Base-by-base conservation (phyloP, 169 alveolate genomes). In the Neospora caninum region DNA sequence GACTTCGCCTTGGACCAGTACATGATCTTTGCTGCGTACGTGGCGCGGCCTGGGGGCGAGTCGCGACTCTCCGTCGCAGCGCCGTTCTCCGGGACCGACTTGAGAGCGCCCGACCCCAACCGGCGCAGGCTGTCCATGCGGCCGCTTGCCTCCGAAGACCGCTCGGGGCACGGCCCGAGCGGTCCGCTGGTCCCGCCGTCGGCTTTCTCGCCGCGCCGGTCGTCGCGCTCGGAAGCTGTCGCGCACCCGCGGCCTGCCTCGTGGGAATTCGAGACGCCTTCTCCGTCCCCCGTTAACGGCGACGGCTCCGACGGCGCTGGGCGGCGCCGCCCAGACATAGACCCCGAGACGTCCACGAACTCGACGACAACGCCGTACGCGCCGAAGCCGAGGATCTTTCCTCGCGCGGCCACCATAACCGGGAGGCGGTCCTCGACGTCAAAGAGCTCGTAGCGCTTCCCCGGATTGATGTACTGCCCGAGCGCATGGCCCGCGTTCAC, bases 311-410 rank as follows among this genome's bases (percentile, higher is more conserved):
- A 49, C 4, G 22, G 4, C 58, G 13, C 58, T 29, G 73, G 1
- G 73, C 73, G 4, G 73, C 73, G 73, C n/a, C 34, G 73, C 31
- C 7, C 22, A 49, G 58, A 4, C 13, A 4, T 13, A 49, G 73
- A 64, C 4, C n/a, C 34, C 73, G 73, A 64, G 73, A 64, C 34
- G n/a, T 64, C 73, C 7, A 64, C 34, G 7, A 64, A 64, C 73
- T 64, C 73, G n/a, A 64, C 73, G n/a, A 64, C 73, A 29, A 64
- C 73, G n/a, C 73, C 73, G 73, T 64, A 64, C 34, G 73, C 73
- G 73, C 73, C 73, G n/a, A 64, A 64, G 34, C 73, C 73, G 73
- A 64, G 73, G 31, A 64, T 22, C 73, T 64, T 64, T 6, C 73
- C 73, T 7, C 73, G 73, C 16, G 20, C 1, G 34, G 73, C 73